phyloP scores from a whole-genome alignment of 441 rosid genomes.

The Pelargonium myrrhifolium region DNA sequence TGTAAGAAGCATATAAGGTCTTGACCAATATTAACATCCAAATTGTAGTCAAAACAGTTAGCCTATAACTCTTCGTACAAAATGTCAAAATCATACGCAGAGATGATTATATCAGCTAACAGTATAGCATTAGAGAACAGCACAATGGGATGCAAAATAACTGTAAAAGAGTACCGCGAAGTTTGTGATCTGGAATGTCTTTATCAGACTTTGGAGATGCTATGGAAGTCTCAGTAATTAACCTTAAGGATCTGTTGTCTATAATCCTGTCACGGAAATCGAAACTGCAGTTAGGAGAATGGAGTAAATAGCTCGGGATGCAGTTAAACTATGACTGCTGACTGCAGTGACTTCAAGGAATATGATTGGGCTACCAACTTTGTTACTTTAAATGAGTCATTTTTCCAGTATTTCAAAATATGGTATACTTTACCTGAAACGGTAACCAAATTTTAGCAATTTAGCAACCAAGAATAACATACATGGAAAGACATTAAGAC shows the following conservation, averaged over 20 bases:
- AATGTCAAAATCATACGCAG: background rate
- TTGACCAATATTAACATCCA: background rate
- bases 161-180: slow-evolving; percentile 51
- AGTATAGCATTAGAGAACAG: background rate
- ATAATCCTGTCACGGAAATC: slow-evolving; percentile 51
- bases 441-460: background rate
- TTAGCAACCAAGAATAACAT: background rate
- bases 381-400: background rate
- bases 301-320: background rate
- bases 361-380: background rate
- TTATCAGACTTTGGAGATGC: slow-evolving; percentile 54
- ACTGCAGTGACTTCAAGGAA: too few relatives aligned
- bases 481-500: background rate
- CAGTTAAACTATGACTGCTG: background rate
- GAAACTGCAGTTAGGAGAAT: slow-evolving; percentile 15
- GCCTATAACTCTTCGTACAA: background rate
- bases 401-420: background rate
- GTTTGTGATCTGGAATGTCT: slow-evolving; percentile 45
- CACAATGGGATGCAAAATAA: background rate
- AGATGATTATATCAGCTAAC: background rate
- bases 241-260: slow-evolving; percentile 74
- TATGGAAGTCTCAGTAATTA: slow-evolving; percentile 65
- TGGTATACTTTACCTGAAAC: background rate
- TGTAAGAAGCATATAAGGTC: background rate
- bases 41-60: background rate